Evolutionary conservation across 768 basidiomycete species (phyloP).

Genomic region (Leccinum ochraceum): DNA sequence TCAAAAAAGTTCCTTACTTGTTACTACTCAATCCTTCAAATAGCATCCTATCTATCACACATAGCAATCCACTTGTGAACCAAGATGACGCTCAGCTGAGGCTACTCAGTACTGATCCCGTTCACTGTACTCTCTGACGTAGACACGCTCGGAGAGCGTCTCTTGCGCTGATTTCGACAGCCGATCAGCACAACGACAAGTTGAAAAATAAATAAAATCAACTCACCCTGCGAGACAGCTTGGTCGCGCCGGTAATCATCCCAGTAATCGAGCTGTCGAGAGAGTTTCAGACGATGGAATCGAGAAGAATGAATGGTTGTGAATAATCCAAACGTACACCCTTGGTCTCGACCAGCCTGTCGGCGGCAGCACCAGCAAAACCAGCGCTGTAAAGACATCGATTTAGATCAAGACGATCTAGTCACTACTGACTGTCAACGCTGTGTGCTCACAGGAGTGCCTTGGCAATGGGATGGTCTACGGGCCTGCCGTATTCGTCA

Average conservation of each 20-base stretch:
- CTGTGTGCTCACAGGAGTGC: slow-evolving; percentile 17
- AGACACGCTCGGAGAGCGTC: neutral
- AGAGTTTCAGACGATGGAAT: neutral
- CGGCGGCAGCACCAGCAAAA: slow-evolving; percentile 3
- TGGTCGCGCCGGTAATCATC: neutral
- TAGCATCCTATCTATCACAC: neutral
- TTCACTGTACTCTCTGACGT: neutral
- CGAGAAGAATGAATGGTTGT: neutral
- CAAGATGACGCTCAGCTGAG: neutral
- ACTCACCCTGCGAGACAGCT: neutral
- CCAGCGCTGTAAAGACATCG: slow-evolving; percentile 11
- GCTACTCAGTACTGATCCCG: neutral
- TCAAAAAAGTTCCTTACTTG: neutral
- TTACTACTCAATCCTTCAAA: neutral
- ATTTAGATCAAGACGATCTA: neutral
- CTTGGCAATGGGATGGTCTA: slow-evolving; percentile 23
- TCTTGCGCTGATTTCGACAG: neutral
- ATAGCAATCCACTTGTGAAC: neutral
- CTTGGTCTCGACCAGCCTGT: slow-evolving; percentile 20
- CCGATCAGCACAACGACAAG: neutral
- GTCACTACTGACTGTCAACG: no score
- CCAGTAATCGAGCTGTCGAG: slow-evolving; percentile 3
- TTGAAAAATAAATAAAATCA: neutral
- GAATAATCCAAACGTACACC: slow-evolving; percentile 12
- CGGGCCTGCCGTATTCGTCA: slow-evolving; percentile 14